Evolutionary conservation across 495 filamentous ascomycete genomes (phyloP), one percentile per base, ranked within the genome.

Genomic region (Aspergillus sclerotioniger): DNA sequence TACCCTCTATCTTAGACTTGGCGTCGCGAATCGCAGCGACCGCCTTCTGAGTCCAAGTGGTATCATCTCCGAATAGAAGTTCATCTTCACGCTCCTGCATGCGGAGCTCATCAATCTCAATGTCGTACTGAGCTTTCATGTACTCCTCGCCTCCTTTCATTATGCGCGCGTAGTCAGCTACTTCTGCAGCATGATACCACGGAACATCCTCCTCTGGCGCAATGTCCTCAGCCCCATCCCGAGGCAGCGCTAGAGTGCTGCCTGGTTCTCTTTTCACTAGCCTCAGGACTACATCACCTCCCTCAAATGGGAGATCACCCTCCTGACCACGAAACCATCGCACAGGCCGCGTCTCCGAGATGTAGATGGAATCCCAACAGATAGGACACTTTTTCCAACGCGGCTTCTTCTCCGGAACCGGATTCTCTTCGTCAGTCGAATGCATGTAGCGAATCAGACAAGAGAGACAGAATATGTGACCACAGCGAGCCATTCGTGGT

Each of bases 401-500:
- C 50, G 90, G 82, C 70, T 81, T 87, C 69, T 88, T 91, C 57
- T 89, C 85, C 9, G 80, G 82, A 3, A 79, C 58, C 6, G 76
- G 78, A 16, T 84, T 80, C 1, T 83, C 82, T 25, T 85, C 88
- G 35, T 91, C 89, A 1, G 78, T 83, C 7, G 91, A 87, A 63
- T 95, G 90, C 93, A 98, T 97, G 67, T 95, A 98, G 43, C 94
- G 88, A 54, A 97, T 87, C 35, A 98, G 76, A 70, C 94, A 98
- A 12, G 94, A 89, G 43, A 97, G 78, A 70, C 94, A 98, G 67
- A 97, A 97, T 25, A 98, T 96, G 68, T 98, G 94, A 13, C 94
- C 94, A 68, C 94, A 98, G 63, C 89, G 92, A 41, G 94, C 92
- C 94, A 98, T 98, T 55, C 95, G 87, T 28, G 94, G 93, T 4